phyloP scores from a whole-genome alignment of 1,284 basidiomycete species.

The Tylopilus sp. region DNA sequence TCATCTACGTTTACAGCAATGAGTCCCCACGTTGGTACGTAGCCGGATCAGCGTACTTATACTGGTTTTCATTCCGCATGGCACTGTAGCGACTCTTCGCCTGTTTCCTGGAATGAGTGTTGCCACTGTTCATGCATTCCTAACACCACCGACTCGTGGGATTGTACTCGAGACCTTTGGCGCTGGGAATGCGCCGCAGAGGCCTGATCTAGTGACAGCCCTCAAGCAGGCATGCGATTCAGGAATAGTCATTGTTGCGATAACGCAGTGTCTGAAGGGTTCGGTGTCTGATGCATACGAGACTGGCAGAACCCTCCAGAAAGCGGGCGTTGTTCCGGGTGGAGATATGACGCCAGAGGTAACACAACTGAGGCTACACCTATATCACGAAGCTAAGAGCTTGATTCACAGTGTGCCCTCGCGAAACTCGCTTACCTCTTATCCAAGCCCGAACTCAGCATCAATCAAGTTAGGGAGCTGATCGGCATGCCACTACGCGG shows the following conservation, averaged over 20 bases:
- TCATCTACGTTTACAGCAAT: constrained; percentile 48
- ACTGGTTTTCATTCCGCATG: constrained; percentile 2
- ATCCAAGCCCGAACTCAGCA: constrained; percentile 74
- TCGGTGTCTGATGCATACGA: constrained; percentile 79
- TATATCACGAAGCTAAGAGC: constrained; percentile 4
- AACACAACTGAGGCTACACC: constrained; percentile 12
- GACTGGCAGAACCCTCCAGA: constrained; percentile 71
- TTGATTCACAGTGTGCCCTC: constrained; percentile 65
- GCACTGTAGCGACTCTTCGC: constrained; percentile 60
- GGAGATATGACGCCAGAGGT: constrained; percentile 95
- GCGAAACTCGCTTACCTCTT: constrained; percentile 87
- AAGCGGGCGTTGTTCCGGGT: constrained; percentile 73
- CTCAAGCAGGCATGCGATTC: constrained; percentile 78
- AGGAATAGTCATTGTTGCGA: constrained; percentile 86
- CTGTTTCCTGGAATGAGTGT: constrained; percentile 86
- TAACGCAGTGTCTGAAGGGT: constrained; percentile 85
- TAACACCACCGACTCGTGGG: constrained; percentile 67
- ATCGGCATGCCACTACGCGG: constrained; percentile 80
- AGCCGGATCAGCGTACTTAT: neutral
- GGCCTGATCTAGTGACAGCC: constrained; percentile 61
- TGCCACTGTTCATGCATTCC: constrained; percentile 68
- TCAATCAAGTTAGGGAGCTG: constrained; percentile 69
- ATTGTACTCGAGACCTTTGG: constrained; percentile 89
- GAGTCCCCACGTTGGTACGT: constrained; percentile 72
- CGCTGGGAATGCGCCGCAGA: constrained; percentile 81